These are phyloP conservation scores for Backusella sp. DNA, from an alignment of 192 early-diverging fungal species.

Conservation along the genomic window DNA sequence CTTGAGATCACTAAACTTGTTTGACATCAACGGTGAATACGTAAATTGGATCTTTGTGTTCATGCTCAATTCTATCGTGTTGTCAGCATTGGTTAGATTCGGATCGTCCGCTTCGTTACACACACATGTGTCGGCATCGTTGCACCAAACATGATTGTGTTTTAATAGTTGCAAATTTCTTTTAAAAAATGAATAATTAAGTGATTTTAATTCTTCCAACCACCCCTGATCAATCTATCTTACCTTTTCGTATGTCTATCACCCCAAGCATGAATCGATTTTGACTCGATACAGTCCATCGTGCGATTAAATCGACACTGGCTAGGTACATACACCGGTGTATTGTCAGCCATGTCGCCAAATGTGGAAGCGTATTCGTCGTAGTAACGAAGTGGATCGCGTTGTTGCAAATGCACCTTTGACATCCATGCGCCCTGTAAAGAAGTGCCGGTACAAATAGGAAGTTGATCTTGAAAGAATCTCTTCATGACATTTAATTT, in stretches of 20 bases:
- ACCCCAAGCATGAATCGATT: slow-evolving; percentile 29
- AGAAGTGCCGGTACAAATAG: not conserved
- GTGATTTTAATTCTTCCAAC: too few relatives aligned
- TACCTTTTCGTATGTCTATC: slow-evolving; percentile 29
- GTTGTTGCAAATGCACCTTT: not conserved
- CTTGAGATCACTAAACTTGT: not conserved
- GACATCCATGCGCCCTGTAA: not conserved
- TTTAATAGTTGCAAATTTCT: slow-evolving; percentile 6
- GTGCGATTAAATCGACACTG: slow-evolving; percentile 7
- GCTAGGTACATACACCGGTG: not conserved
- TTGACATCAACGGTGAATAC: not conserved
- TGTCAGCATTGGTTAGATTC: not conserved
- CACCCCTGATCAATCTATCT: not conserved
- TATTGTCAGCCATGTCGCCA: not conserved
- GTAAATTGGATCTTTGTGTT: not conserved
- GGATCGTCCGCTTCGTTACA: slow-evolving; percentile 24
- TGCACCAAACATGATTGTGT: not conserved
- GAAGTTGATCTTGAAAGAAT: not conserved
- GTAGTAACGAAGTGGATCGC: slow-evolving; percentile 11
- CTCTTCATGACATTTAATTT: slow-evolving; percentile 8
- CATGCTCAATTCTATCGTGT: not conserved
- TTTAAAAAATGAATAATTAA: too few relatives aligned
- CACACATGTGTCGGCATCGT: slow-evolving; percentile 9
- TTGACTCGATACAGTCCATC: slow-evolving; percentile 1
- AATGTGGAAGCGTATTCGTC: not conserved